Base-by-base conservation (phyloP, 1,139 yeast species). In the Spencermartinsiella ligniputridi region DNA sequence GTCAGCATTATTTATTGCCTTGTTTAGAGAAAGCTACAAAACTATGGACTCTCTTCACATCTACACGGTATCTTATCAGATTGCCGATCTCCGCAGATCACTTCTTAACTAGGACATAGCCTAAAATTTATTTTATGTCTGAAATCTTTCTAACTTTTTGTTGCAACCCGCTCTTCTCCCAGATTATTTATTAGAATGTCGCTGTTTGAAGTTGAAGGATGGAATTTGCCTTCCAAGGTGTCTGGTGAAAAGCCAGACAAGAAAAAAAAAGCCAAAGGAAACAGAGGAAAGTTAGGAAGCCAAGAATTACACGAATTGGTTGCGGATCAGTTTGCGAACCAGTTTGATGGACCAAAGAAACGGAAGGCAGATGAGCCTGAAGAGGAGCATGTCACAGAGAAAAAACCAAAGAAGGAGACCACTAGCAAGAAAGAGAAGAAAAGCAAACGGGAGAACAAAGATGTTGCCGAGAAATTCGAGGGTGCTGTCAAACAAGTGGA, bases 131-230 rank as follows among this genome's bases (percentile, higher is more conserved):
- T n/a, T n/a, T n/a, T n/a, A n/a, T n/a, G n/a, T n/a, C n/a, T n/a
- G n/a, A n/a, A n/a, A n/a, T n/a, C n/a, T n/a, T n/a, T n/a, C n/a
- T n/a, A n/a, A n/a, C n/a, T n/a, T n/a, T n/a, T n/a, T n/a, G n/a
- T n/a, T n/a, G n/a, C n/a, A n/a, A n/a, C n/a, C n/a, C n/a, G n/a
- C n/a, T n/a, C n/a, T n/a, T n/a, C n/a, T n/a, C n/a, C n/a, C n/a
- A n/a, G n/a, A n/a, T n/a, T n/a, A n/a, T n/a, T n/a, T n/a, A n/a
- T n/a, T n/a, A 44, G 22, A 29, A 84, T 83, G 92, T 78, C 85
- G 22, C 71, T 86, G 54, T 87, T 87, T 61, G 76, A 83, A 61
- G 89, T 84, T 15, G 85, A 81, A 39, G 95, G 95, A 16, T 87
- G 96, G 96, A 74, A 82, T 51, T 64, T 87, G 49, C 78, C 82